phyloP scores from a whole-genome alignment of 2,329 filamentous ascomycete species.

The Immersiporthe knoxdaviesiana region DNA sequence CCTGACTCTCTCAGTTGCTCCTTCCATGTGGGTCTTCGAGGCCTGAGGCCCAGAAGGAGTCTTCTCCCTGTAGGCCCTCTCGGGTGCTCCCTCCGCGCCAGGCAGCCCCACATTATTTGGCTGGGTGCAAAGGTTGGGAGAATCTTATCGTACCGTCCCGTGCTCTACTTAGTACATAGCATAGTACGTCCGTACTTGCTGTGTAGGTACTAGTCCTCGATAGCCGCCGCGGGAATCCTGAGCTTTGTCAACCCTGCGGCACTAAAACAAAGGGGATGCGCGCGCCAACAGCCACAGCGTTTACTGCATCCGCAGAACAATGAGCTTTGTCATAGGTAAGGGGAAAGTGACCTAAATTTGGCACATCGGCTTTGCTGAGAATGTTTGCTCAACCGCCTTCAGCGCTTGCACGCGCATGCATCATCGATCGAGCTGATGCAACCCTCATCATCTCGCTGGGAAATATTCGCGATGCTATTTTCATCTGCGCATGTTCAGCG shows the following conservation, averaged over 20 bases:
- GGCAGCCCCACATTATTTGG: background rate
- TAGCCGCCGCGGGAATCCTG: conserved; percentile 12
- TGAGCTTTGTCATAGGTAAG: background rate
- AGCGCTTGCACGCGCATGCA: conserved; percentile 20
- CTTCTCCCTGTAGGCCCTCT: background rate
- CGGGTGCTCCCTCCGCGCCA: conserved; percentile 8
- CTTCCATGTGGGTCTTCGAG: background rate
- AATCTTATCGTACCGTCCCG: conserved; percentile 3
- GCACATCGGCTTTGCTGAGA: background rate
- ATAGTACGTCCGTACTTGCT: too few relatives aligned
- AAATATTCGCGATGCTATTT: conserved; percentile 26
- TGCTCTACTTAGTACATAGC: too few relatives aligned
- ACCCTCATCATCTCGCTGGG: conserved; percentile 10
- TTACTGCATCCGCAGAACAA: background rate
- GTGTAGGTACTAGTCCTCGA: background rate
- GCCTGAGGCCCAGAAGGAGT: conserved; percentile 7
- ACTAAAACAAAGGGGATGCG: background rate
- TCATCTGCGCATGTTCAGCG: conserved; percentile 4
- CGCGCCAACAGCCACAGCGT: conserved; percentile 15
- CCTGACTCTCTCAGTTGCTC: background rate
- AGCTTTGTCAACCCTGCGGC: background rate
- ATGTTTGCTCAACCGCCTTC: conserved; percentile 3
- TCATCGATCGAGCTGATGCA: conserved; percentile 18
- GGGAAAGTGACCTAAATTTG: conserved; percentile 22
- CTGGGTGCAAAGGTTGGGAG: background rate